These are phyloP conservation scores for Fusarium lateritium DNA, from an alignment of 2,329 filamentous ascomycete genomes.

Conservation along the genomic window DNA sequence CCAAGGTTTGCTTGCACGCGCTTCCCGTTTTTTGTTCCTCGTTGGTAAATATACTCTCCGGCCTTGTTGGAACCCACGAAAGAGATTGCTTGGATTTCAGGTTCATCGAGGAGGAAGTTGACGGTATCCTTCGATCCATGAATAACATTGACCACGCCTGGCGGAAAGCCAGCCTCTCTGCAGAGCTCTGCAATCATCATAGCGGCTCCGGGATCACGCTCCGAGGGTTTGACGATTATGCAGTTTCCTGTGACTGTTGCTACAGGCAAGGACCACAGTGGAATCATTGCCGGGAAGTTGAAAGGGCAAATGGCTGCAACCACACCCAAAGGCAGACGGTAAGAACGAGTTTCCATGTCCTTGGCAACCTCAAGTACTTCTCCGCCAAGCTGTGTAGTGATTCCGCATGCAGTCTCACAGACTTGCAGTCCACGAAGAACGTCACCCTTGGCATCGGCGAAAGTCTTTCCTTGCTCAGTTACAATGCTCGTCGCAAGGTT, in stretches of 20 bases:
- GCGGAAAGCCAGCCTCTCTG: constrained; percentile 81
- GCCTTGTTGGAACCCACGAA: constrained; percentile 87
- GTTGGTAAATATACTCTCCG: constrained; percentile 83
- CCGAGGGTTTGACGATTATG: constrained; percentile 83
- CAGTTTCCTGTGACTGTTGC: constrained; percentile 85
- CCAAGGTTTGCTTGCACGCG: constrained; percentile 86
- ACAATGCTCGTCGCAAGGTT: constrained; percentile 82
- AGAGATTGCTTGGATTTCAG: constrained; percentile 82
- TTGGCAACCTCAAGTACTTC: constrained; percentile 85
- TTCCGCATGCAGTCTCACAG: constrained; percentile 81
- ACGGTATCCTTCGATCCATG: constrained; percentile 83
- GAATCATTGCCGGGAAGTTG: constrained; percentile 90
- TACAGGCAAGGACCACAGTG: constrained; percentile 84
- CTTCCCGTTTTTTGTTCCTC: constrained; percentile 83
- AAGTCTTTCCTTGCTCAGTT: constrained; percentile 84
- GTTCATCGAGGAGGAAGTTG: constrained; percentile 84
- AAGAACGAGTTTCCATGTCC: constrained; percentile 86
- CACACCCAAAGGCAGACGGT: constrained; percentile 81
- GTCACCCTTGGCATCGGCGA: constrained; percentile 81
- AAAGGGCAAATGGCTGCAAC: constrained; percentile 85
- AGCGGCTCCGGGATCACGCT: constrained; percentile 82
- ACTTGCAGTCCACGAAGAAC: constrained; percentile 82
- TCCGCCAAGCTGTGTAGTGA: constrained; percentile 80
- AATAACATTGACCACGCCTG: constrained; percentile 82
- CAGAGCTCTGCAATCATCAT: constrained; percentile 85